Conservation (phyloP, 441 rosid genomes). For the Melastoma candidum region DNA sequence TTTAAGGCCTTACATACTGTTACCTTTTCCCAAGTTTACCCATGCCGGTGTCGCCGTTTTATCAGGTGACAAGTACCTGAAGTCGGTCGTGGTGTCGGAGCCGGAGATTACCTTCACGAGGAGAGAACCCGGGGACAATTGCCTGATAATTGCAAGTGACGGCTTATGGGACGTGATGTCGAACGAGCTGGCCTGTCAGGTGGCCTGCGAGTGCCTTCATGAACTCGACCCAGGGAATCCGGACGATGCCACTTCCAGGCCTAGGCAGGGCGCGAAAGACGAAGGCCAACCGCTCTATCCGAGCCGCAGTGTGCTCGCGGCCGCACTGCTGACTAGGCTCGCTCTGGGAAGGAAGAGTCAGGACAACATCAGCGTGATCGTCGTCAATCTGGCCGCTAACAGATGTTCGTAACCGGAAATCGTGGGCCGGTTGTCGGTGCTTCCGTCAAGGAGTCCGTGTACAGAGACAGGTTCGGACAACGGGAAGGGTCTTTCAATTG, state of each 20-base stretch:
- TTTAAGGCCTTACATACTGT: too few species aligned
- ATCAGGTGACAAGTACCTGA: conserved; percentile 49
- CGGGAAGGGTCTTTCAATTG: too few species aligned
- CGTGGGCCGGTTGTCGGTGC: background rate
- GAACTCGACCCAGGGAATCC: conserved; percentile 14
- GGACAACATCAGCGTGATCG: conserved; percentile 74
- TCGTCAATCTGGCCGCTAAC: conserved; percentile 35
- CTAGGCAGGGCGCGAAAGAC: conserved; percentile 20
- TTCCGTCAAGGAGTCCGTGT: background rate
- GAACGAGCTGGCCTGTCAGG: conserved; percentile 38
- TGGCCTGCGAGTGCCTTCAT: conserved; percentile 34
- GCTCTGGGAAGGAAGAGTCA: conserved; percentile 60
- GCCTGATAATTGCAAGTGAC: conserved; percentile 52
- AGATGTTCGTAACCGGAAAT: conserved; percentile 12
- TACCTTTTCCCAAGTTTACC: too few species aligned
- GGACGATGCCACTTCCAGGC: conserved; percentile 17
- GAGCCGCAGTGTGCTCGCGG: conserved; percentile 45
- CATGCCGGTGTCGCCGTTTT: background rate
- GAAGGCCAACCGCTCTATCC: conserved; percentile 25
- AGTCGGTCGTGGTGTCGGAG: conserved; percentile 42
- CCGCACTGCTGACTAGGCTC: conserved; percentile 60
- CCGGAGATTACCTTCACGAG: conserved; percentile 36
- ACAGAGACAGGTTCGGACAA: too few species aligned
- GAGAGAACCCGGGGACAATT: conserved; percentile 40
- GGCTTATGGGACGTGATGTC: conserved; percentile 62